Evolutionary conservation across 202 grass and related monocot genomes (phyloP).

Genomic region (Saccharum hybrid): DNA sequence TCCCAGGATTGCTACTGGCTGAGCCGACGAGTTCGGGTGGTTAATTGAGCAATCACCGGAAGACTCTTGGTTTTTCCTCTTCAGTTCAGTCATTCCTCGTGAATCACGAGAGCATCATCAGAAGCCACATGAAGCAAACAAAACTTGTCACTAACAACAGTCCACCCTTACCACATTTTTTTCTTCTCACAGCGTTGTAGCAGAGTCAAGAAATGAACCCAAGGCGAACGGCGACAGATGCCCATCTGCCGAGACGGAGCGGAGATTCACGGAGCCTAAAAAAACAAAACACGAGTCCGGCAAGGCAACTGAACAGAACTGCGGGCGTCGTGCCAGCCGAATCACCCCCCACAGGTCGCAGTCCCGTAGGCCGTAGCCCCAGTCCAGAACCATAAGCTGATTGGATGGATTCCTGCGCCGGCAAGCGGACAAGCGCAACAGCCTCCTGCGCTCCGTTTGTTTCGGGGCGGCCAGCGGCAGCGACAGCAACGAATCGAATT

Average conservation of each 20-base stretch:
- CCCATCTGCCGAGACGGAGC: not conserved
- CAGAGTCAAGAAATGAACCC: not conserved
- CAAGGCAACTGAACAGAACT: not conserved
- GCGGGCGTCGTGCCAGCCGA: slow-evolving; percentile 16
- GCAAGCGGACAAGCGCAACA: slow-evolving; percentile 38
- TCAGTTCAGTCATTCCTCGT: too few species aligned
- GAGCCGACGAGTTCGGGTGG: too few species aligned
- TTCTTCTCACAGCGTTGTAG: too few species aligned
- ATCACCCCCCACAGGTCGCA: not conserved
- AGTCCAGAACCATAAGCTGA: not conserved
- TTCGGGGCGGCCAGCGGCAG: not conserved
- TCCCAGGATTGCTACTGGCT: too few species aligned
- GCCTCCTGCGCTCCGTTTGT: slow-evolving; percentile 19
- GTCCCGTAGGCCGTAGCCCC: not conserved
- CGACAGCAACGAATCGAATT: not conserved
- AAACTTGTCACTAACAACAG: too few species aligned
- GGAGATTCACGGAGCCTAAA: not conserved
- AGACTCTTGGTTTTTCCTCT: too few species aligned
- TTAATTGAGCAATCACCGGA: too few species aligned
- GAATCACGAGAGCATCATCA: too few species aligned
- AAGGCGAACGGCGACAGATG: not conserved
- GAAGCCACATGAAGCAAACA: too few species aligned
- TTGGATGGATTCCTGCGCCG: slow-evolving; percentile 26
- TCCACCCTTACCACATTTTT: too few species aligned
- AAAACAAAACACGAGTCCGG: slow-evolving; percentile 9